phyloP scores from a whole-genome alignment of 2,329 filamentous ascomycete species.

The Paraphaeosphaeria sporulosa region DNA sequence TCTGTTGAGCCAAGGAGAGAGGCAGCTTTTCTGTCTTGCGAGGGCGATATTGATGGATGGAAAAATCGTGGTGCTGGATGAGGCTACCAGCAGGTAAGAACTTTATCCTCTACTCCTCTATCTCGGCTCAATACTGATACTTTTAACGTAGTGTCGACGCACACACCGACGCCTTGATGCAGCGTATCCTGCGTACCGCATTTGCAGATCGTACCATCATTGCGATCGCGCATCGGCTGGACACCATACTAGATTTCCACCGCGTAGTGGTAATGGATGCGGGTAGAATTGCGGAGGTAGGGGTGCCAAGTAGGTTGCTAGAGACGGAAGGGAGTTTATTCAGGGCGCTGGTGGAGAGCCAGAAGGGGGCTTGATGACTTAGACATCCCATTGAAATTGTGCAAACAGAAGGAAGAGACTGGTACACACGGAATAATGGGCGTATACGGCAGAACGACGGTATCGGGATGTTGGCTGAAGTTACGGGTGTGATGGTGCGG shows the following conservation, averaged over 20 bases:
- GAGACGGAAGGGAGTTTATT: slow-evolving; percentile 20
- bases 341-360: slow-evolving; percentile 24
- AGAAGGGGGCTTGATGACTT: slow-evolving; percentile 12
- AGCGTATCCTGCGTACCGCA: slow-evolving; percentile 83
- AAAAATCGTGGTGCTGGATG: slow-evolving; percentile 29
- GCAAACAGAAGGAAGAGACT: too few species aligned
- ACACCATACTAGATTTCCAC: slow-evolving; percentile 95
- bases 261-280: slow-evolving; percentile 91
- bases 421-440: too few species aligned
- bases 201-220: slow-evolving; percentile 87
- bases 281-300: slow-evolving; percentile 87
- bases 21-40: slow-evolving; percentile 68
- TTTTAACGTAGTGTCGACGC: slow-evolving; percentile 76
- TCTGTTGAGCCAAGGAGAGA: slow-evolving; percentile 56
- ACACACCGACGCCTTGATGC: slow-evolving; percentile 88
- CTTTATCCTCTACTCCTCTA: not conserved
- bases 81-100: slow-evolving; percentile 28
- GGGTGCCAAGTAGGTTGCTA: slow-evolving; percentile 15
- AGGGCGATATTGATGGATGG: slow-evolving; percentile 58
- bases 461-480: too few species aligned
- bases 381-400: too few species aligned
- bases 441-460: too few species aligned
- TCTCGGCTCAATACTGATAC: not conserved
- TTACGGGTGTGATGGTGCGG: too few species aligned
- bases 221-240: slow-evolving; percentile 89